Percentiles rank a stretch among this genome's conserved stretches.
Evolutionary conservation across 257 asterid genomes (phyloP).

Genomic region (Ophiorrhiza pumila): DNA sequence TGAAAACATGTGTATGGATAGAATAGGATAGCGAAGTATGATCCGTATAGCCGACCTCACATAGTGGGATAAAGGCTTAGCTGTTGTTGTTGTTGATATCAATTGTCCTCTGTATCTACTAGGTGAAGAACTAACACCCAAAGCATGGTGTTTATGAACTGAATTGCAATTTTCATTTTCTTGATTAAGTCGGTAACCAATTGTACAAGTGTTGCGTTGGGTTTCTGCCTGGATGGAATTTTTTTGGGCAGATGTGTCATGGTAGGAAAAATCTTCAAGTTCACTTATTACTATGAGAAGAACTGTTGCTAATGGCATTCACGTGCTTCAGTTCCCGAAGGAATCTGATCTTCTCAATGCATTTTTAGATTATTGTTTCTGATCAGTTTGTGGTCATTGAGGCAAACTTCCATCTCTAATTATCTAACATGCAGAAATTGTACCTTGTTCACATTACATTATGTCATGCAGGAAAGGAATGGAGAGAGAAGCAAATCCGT

Average conservation of each 20-base stretch:
- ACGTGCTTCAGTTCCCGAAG: neutral
- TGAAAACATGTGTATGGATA: no score
- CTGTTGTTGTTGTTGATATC: neutral
- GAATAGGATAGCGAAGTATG: no score
- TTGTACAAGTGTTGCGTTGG: neutral
- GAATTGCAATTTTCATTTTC: neutral
- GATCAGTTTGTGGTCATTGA: neutral
- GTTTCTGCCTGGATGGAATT: neutral
- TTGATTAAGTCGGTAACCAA: neutral
- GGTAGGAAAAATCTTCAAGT: neutral
- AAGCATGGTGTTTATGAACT: neutral
- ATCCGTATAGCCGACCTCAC: no score
- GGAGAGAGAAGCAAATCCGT: constrained; percentile 69
- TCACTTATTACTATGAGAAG: neutral
- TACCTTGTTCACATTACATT: neutral
- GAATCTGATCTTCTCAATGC: neutral
- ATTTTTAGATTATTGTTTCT: neutral
- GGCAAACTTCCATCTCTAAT: neutral
- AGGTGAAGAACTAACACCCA: neutral
- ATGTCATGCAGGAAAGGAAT: constrained; percentile 57
- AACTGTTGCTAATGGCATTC: neutral
- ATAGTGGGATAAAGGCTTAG: no score
- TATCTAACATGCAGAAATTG: neutral
- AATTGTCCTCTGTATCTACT: neutral
- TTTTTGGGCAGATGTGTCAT: neutral